Evolutionary conservation across 2,329 filamentous ascomycete genomes (phyloP).

Genomic region (Coleophoma eucalyptorum): DNA sequence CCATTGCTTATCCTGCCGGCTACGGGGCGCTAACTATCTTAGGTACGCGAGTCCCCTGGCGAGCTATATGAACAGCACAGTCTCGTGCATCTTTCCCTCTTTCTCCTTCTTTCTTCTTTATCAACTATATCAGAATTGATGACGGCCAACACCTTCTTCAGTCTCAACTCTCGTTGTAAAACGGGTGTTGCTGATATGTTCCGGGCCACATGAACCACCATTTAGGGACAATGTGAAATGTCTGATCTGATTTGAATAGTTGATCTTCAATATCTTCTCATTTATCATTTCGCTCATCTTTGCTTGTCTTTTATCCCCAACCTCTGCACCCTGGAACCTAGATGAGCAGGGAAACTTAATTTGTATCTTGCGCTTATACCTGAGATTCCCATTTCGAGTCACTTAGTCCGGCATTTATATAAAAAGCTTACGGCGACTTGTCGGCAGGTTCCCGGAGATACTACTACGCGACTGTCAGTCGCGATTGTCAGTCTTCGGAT

Average conservation of each 20-base stretch:
- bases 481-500: too few relatives aligned
- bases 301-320: background rate
- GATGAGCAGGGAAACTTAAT: background rate
- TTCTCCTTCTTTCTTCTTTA: slow-evolving; percentile 41
- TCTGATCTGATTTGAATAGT: slow-evolving; percentile 50
- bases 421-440: too few relatives aligned
- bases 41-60: background rate
- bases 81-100: background rate
- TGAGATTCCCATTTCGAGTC: too few relatives aligned
- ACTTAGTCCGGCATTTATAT: too few relatives aligned
- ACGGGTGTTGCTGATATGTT: slow-evolving; percentile 63
- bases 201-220: slow-evolving; percentile 60
- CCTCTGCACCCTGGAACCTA: background rate
- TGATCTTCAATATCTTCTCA: slow-evolving; percentile 24
- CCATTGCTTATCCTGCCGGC: background rate
- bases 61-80: background rate
- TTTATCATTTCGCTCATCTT: slow-evolving; percentile 5
- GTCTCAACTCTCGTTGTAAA: slow-evolving; percentile 47
- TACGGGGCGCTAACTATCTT: background rate
- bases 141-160: slow-evolving; percentile 55
- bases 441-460: too few relatives aligned
- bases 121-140: slow-evolving; percentile 81
- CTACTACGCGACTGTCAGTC: too few relatives aligned
- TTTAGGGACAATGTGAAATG: slow-evolving; percentile 57
- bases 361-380: too few relatives aligned